Percentiles rank a stretch among this genome's conserved stretches.
Evolutionary conservation across 108 stramenopile genomes (phyloP).

Genomic region (Fistulifera solaris): DNA sequence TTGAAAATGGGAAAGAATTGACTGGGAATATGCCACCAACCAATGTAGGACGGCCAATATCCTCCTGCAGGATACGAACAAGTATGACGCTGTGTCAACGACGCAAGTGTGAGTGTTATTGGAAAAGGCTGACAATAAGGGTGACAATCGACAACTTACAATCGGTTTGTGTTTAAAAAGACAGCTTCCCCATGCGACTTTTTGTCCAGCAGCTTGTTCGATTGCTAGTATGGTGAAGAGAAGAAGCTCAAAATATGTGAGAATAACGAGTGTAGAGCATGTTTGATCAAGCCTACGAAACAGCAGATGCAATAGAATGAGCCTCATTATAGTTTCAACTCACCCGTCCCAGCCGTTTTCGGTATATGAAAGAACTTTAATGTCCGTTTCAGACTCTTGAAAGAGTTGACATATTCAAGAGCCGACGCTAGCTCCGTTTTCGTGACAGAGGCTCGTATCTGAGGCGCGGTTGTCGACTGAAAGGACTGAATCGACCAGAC

Average conservation of each 20-base stretch:
- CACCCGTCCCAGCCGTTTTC: constrained; percentile 30
- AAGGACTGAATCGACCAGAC: not conserved
- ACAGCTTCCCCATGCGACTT: constrained; percentile 25
- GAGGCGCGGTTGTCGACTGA: not conserved
- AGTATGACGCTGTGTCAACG: constrained; percentile 16
- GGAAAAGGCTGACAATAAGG: too few relatives aligned
- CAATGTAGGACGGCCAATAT: constrained; percentile 24
- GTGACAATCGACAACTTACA: too few relatives aligned
- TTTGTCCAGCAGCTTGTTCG: constrained; percentile 24
- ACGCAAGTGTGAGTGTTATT: too few relatives aligned
- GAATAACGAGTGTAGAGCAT: too few relatives aligned
- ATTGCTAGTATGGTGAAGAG: too few relatives aligned
- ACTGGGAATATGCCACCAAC: constrained; percentile 28
- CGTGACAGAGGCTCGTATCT: constrained; percentile 1
- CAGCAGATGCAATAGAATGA: too few relatives aligned
- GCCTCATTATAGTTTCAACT: too few relatives aligned
- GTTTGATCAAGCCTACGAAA: too few relatives aligned
- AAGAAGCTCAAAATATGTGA: too few relatives aligned
- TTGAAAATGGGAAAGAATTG: constrained; percentile 19
- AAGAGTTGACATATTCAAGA: constrained; percentile 15
- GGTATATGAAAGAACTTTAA: constrained; percentile 34
- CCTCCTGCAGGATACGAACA: constrained; percentile 17
- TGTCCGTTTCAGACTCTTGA: constrained; percentile 10
- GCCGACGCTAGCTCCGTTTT: constrained; percentile 14
- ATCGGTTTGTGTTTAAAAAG: constrained; percentile 26